Conservation (phyloP, 2,329 filamentous ascomycete species). For the Fusarium cicatricum region DNA sequence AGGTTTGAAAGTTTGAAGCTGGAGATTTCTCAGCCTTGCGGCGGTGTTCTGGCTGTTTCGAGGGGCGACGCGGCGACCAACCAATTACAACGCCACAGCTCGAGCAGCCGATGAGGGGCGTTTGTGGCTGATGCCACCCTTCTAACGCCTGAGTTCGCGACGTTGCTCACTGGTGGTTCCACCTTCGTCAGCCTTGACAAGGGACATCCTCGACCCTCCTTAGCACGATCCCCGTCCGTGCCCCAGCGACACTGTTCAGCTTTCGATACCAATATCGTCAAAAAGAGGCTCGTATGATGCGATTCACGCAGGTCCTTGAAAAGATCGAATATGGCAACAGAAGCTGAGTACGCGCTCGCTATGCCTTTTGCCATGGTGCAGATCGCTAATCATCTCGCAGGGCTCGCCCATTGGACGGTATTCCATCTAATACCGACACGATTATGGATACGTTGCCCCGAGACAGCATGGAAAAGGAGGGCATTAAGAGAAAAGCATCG, state of each 20-base stretch:
- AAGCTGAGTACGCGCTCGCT: constrained; percentile 32
- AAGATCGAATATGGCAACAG: constrained; percentile 27
- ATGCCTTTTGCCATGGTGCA: not conserved
- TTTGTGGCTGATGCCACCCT: constrained; percentile 24
- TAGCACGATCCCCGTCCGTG: not conserved
- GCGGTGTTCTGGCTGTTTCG: constrained; percentile 38
- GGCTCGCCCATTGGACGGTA: constrained; percentile 22
- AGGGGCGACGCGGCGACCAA: constrained; percentile 12
- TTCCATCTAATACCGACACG: constrained; percentile 5
- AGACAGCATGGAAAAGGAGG: constrained; percentile 13
- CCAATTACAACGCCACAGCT: constrained; percentile 34
- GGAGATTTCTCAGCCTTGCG: constrained; percentile 58
- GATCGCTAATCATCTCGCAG: constrained; percentile 34
- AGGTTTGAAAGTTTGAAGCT: constrained; percentile 32
- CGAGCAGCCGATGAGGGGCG: constrained; percentile 11
- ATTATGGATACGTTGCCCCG: constrained; percentile 2
- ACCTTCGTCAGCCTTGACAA: constrained; percentile 44
- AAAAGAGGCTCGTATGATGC: not conserved
- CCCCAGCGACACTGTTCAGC: not conserved
- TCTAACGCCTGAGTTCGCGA: constrained; percentile 14
- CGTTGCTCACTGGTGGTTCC: constrained; percentile 26
- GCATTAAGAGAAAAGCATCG: constrained; percentile 45
- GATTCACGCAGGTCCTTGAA: not conserved
- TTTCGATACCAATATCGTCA: not conserved
- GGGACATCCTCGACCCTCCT: constrained; percentile 11